Conservation (phyloP, 2,329 filamentous ascomycete species). For the Alternaria brassicae region DNA sequence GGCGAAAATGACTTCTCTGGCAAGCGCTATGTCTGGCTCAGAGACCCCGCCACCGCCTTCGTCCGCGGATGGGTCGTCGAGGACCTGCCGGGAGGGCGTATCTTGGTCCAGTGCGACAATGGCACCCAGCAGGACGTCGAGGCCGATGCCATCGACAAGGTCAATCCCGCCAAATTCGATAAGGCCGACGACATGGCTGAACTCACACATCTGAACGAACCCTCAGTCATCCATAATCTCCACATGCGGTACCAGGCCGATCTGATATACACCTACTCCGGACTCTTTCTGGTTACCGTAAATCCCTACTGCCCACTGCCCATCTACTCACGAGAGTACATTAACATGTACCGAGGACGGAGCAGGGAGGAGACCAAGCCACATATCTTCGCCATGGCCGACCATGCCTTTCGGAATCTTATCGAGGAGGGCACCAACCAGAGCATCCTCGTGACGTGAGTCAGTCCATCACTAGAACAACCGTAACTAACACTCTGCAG, state of each 20-base stretch:
- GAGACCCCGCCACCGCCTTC: constrained; percentile 85
- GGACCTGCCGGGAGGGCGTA: constrained; percentile 71
- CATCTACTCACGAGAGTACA: constrained; percentile 95
- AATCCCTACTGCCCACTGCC: constrained; percentile 95
- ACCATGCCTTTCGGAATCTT: constrained; percentile 93
- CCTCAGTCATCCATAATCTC: constrained; percentile 96
- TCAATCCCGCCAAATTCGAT: constrained; percentile 99
- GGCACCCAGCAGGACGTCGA: constrained; percentile 92
- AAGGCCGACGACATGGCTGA: constrained; percentile 99
- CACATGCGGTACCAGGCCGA: constrained; percentile 95
- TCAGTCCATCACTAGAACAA: constrained; percentile 15
- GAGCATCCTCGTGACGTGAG: constrained; percentile 89
- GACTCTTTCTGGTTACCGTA: constrained; percentile 93
- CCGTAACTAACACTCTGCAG: constrained; percentile 44
- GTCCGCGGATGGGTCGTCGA: constrained; percentile 91
- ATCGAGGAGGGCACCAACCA: constrained; percentile 96
- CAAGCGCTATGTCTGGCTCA: constrained; percentile 97
- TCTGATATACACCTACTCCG: constrained; percentile 96
- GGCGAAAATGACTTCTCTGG: constrained; percentile 99
- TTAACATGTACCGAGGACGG: constrained; percentile 96
- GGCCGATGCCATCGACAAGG: constrained; percentile 90
- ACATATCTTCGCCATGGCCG: constrained; percentile 97
- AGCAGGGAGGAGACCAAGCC: constrained; percentile 93
- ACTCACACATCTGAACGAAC: constrained; percentile 95
- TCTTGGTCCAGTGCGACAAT: constrained; percentile 93